phyloP scores from a whole-genome alignment of 352 stramenopile species.

The Pythium oligandrum region DNA sequence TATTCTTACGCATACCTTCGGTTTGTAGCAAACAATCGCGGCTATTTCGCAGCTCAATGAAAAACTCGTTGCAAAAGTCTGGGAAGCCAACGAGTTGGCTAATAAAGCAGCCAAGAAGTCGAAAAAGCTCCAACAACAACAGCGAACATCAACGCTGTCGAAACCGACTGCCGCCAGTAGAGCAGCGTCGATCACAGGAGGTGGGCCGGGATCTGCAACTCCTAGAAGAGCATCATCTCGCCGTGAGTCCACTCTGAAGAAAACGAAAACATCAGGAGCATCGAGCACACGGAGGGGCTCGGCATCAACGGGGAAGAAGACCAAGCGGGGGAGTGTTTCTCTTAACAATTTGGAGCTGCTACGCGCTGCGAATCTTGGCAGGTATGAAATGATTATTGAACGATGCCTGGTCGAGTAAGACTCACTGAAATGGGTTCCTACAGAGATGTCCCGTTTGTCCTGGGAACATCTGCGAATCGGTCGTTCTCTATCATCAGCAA shows the following conservation, averaged over 20 bases:
- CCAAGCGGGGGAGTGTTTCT: slow-evolving; percentile 7
- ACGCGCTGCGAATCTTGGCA: slow-evolving; percentile 58
- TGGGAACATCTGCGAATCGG: slow-evolving; percentile 43
- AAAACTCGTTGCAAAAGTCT: slow-evolving; percentile 58
- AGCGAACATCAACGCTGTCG: slow-evolving; percentile 41
- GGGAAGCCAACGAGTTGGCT: slow-evolving; percentile 48
- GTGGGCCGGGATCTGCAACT: neutral
- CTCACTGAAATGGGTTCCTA: neutral
- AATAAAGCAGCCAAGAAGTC: slow-evolving; percentile 54
- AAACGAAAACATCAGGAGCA: slow-evolving; percentile 13
- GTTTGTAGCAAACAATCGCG: slow-evolving; percentile 47
- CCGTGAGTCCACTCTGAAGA: neutral
- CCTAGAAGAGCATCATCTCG: slow-evolving; percentile 1
- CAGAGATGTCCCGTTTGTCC: slow-evolving; percentile 65
- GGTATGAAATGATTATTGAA: slow-evolving; percentile 25
- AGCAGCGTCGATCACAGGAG: slow-evolving; percentile 16
- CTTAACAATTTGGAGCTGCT: slow-evolving; percentile 60
- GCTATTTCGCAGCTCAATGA: slow-evolving; percentile 70
- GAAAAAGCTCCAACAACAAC: slow-evolving; percentile 48
- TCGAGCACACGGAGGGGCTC: slow-evolving; percentile 7
- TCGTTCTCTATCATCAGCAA: slow-evolving; percentile 75
- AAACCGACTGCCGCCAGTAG: slow-evolving; percentile 53
- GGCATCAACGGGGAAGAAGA: slow-evolving; percentile 24
- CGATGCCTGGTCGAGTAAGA: too few species aligned
- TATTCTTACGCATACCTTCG: neutral